Conservation (phyloP, 306 rosid species). For the Cicer bijugum region DNA sequence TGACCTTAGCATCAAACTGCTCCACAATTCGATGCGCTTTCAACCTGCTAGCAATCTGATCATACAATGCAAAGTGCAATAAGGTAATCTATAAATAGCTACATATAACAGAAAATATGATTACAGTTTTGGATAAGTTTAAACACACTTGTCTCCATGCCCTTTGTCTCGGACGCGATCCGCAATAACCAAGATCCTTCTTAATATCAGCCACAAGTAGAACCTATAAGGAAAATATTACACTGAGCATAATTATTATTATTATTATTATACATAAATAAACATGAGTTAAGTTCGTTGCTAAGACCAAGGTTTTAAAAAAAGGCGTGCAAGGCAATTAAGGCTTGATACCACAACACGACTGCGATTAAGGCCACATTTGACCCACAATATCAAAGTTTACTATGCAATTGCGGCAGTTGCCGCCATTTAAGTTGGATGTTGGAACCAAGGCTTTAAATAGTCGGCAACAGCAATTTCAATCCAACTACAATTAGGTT, state of each 20-base stretch:
- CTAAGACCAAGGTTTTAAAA: not conserved
- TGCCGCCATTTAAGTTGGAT: too few species aligned
- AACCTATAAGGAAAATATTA: constrained; percentile 61
- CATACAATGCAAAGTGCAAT: constrained; percentile 31
- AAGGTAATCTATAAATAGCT: constrained; percentile 11
- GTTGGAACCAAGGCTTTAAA: too few species aligned
- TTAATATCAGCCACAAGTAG: constrained; percentile 78
- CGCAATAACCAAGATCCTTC: constrained; percentile 81
- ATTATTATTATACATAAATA: not conserved
- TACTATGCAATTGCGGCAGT: too few species aligned
- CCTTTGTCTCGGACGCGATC: constrained; percentile 62
- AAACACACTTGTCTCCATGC: constrained; percentile 75
- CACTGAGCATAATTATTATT: constrained; percentile 33
- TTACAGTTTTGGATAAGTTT: constrained; percentile 35
- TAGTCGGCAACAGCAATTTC: too few species aligned
- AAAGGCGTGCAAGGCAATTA: too few species aligned
- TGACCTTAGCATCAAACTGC: constrained; percentile 84
- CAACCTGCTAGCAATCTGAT: constrained; percentile 68
- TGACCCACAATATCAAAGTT: too few species aligned
- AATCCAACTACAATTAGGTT: too few species aligned
- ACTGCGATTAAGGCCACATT: too few species aligned
- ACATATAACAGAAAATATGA: constrained; percentile 22
- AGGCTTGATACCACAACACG: too few species aligned
- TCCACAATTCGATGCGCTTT: constrained; percentile 62
- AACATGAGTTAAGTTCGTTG: not conserved